phyloP scores from a whole-genome alignment of 2,329 filamentous ascomycete species.

The Thelonectria olida region DNA sequence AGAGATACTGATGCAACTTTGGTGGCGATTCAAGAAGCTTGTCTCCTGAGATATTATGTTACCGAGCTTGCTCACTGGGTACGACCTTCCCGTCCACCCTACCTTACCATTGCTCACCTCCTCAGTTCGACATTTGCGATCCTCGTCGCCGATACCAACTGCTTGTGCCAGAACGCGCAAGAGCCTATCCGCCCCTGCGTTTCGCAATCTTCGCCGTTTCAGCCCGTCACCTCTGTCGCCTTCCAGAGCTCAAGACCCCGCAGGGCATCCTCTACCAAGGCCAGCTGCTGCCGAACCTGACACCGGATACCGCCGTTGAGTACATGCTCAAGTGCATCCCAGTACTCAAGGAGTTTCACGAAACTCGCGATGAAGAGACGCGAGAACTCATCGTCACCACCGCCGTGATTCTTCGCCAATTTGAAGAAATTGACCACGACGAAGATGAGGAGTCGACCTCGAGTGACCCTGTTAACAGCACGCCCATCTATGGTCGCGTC shows the following conservation, averaged over 20 bases:
- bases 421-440: slow-evolving; percentile 34
- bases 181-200: slow-evolving; percentile 22
- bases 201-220: slow-evolving; percentile 33
- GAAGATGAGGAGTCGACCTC: slow-evolving; percentile 18
- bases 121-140: slow-evolving; percentile 32
- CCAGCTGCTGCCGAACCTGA: slow-evolving; percentile 21
- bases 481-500: not conserved
- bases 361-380: slow-evolving; percentile 24
- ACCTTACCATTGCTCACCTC: fast-evolving
- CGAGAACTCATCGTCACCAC: slow-evolving; percentile 29
- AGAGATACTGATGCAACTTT: not conserved
- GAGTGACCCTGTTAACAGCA: not conserved
- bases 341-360: slow-evolving; percentile 31
- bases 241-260: slow-evolving; percentile 14
- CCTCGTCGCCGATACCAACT: slow-evolving; percentile 23
- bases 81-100: not conserved
- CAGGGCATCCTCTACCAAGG: slow-evolving; percentile 25
- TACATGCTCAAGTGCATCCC: slow-evolving; percentile 34
- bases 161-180: slow-evolving; percentile 25
- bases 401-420: slow-evolving; percentile 27
- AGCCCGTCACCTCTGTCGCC: slow-evolving; percentile 18
- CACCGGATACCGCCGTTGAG: slow-evolving; percentile 21
- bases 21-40: slow-evolving; percentile 28
- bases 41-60: slow-evolving; percentile 31
- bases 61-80: slow-evolving; percentile 32